These are phyloP conservation scores for Paecilomyces dactylethromorphus DNA, from an alignment of 2,329 filamentous ascomycete genomes.

Conservation along the genomic window DNA sequence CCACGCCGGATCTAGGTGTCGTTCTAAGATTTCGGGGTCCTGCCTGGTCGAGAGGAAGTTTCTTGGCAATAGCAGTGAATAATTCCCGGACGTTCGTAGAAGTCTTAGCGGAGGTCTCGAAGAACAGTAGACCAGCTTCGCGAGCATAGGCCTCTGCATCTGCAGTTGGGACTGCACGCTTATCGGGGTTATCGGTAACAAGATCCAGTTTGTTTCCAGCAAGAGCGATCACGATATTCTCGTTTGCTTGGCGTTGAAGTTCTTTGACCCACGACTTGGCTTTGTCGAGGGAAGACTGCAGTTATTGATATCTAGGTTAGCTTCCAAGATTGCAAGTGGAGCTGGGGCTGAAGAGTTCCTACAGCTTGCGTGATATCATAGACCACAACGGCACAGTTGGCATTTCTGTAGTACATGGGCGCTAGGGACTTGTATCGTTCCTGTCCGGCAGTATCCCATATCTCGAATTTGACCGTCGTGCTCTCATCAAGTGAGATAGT, in stretches of 20 bases:
- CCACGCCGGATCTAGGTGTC: slow-evolving; percentile 58
- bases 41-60: slow-evolving; percentile 89
- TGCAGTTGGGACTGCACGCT: slow-evolving; percentile 80
- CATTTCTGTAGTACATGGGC: slow-evolving; percentile 99
- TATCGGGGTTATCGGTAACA: slow-evolving; percentile 88
- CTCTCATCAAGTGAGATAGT: slow-evolving; percentile 97
- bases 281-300: slow-evolving; percentile 90
- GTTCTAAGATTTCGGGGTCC: slow-evolving; percentile 79
- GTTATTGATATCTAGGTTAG: slow-evolving; percentile 10
- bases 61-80: slow-evolving; percentile 97
- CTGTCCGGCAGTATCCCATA: slow-evolving; percentile 98
- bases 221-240: slow-evolving; percentile 98
- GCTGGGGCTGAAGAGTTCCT: slow-evolving; percentile 34
- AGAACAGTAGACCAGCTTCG: slow-evolving; percentile 92
- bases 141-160: slow-evolving; percentile 94
- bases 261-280: slow-evolving; percentile 99
- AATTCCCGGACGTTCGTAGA: slow-evolving; percentile 92
- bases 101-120: slow-evolving; percentile 97
- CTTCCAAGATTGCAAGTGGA: slow-evolving; percentile 2
- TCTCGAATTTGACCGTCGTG: slow-evolving; percentile 99
- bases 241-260: slow-evolving; percentile 95
- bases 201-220: slow-evolving; percentile 97
- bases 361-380: slow-evolving; percentile 99
- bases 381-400: slow-evolving; percentile 97
- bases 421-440: slow-evolving; percentile 98